phyloP scores from a whole-genome alignment of 441 rosid genomes.

The Raphanus hybrid region DNA sequence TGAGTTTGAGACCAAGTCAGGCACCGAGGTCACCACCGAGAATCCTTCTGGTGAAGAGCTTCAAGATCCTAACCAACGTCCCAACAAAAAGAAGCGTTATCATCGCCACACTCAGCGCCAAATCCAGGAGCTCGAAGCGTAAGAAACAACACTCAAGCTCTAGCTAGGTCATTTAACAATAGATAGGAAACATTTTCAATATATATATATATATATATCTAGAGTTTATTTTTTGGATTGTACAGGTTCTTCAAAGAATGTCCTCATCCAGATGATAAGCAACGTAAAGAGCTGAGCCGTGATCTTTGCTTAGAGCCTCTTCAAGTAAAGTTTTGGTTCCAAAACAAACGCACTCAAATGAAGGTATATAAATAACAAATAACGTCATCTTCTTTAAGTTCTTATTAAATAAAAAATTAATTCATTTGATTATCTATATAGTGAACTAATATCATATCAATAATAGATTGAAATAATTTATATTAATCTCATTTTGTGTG shows the following conservation, averaged over 20 bases:
- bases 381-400: background rate
- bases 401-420: no score
- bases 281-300: slow-evolving; percentile 85
- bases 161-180: background rate
- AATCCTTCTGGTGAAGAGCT: slow-evolving; percentile 70
- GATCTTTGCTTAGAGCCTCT: slow-evolving; percentile 84
- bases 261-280: slow-evolving; percentile 98
- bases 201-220: background rate
- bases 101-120: slow-evolving; percentile 97
- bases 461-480: no score
- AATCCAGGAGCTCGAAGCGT: slow-evolving; percentile 97
- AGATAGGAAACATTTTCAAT: background rate
- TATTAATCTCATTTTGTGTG: background rate
- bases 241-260: slow-evolving; percentile 88
- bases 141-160: slow-evolving; percentile 36
- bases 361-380: slow-evolving; percentile 59
- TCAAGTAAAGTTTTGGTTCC: slow-evolving; percentile 98
- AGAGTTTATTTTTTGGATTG: background rate
- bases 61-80: slow-evolving; percentile 75
- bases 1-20: slow-evolving; percentile 81
- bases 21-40: slow-evolving; percentile 64
- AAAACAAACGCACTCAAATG: slow-evolving; percentile 98
- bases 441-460: no score
- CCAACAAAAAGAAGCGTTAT: slow-evolving; percentile 83
- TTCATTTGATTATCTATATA: no score